Evolutionary conservation across 768 basidiomycete genomes (phyloP).

Genomic region (Suillus plorans): DNA sequence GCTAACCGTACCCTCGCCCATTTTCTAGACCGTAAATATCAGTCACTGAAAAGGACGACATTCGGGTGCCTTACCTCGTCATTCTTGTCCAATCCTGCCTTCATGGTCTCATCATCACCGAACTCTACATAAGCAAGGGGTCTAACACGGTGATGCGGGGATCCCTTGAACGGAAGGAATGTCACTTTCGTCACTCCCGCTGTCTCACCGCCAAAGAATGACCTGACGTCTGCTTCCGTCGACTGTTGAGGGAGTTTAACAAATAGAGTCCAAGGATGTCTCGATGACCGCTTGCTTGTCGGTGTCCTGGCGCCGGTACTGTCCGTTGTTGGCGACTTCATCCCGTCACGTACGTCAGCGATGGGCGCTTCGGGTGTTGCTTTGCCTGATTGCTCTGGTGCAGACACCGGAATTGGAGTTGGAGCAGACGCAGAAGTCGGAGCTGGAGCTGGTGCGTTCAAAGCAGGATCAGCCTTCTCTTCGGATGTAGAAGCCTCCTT

Average conservation of each 20-base stretch:
- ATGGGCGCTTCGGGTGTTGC: constrained; percentile 34
- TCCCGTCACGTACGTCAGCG: constrained; percentile 32
- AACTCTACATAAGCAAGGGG: constrained; percentile 88
- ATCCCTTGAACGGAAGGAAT: constrained; percentile 25
- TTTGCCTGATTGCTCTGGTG: constrained; percentile 36
- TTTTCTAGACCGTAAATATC: constrained; percentile 46
- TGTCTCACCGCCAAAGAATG: constrained; percentile 75
- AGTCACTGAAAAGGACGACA: constrained; percentile 10
- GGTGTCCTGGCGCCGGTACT: constrained; percentile 71
- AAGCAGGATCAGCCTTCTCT: constrained; percentile 32
- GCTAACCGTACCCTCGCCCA: constrained; percentile 64
- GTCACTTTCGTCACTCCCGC: constrained; percentile 67
- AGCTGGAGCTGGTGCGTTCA: constrained; percentile 7
- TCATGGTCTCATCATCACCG: constrained; percentile 85
- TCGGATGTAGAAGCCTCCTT: constrained; percentile 32
- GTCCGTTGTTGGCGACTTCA: constrained; percentile 59
- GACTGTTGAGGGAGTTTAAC: constrained; percentile 60
- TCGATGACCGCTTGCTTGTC: constrained; percentile 56
- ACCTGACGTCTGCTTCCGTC: constrained; percentile 65
- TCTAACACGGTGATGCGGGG: constrained; percentile 46
- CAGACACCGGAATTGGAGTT: background rate
- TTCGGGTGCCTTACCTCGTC: constrained; percentile 51
- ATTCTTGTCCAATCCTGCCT: constrained; percentile 71
- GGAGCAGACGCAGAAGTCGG: background rate
- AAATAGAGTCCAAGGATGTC: constrained; percentile 86